Base-by-base conservation (phyloP, 176 grass and related monocot genomes). In the Lolium multiflorum region DNA sequence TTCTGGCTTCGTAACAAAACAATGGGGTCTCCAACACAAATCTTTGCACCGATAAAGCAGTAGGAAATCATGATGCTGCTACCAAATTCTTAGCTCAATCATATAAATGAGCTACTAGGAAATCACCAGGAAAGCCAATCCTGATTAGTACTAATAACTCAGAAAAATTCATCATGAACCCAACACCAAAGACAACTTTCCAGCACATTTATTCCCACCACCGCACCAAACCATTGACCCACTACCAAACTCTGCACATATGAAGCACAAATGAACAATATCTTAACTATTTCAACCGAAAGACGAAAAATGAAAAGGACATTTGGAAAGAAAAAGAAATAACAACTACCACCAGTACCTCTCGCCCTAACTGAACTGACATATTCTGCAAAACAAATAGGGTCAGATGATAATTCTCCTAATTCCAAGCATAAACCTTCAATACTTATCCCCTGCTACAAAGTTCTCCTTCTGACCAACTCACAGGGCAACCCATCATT, bases 301-400 rank as follows among this genome's bases (percentile, higher is more conserved):
- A 64, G 21, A 74, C 72, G 24, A 82, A 50, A 65, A 72, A 20
- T 50, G 41, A 74, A 49, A 83, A 74, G 20, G 72, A 39, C 49
- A 60, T 14, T 64, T 72, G 38, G 78, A 70, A 76, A 60, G 85
- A 91, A 84, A 91, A 84, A 21, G 87, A 88, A 79, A 92, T 48
- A 57, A 21, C 63, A 92, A 88, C 85, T 71, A 91, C 83, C 78
- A 77, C 12, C 50, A 65, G 75, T 81, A 75, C 26, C 68, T 84
- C 58, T 69, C 81, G 21, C 28, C 80, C 80, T 84, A 84, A 87
- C 76, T 80, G 60, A 87, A 91, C 49, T 61, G 21, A 81, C 26
- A 84, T 71, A 76, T 74, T 79, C 38, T 67, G 74, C 35, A 80
- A 60, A 25, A 87, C 57, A 87, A 67, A 83, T 74, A 22, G 58